Base-by-base conservation (phyloP, 2,329 filamentous ascomycete genomes). In the Sphaceloma murrayae region DNA sequence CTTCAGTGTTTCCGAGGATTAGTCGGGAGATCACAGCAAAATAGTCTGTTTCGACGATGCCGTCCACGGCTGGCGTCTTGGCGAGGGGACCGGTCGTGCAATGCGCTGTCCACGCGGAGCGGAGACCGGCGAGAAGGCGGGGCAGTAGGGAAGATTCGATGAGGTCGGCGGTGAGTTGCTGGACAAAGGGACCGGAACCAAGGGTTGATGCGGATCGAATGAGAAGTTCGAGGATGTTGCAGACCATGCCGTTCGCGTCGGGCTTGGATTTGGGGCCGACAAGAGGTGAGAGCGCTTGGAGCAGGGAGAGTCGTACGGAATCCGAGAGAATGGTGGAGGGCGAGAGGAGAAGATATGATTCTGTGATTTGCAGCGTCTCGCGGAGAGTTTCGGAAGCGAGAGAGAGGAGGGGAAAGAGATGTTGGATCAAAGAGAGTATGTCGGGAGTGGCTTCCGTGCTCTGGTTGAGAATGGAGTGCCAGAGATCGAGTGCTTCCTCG, bases 401-500 rank as follows among this genome's bases (percentile, higher is more conserved):
- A n/a, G 64, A 61, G 47, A 68, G 72, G 2, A 70, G 59, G 0
- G 65, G 63, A 19, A 72, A 63, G 4, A 74, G 57, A 46, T 67
- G 65, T 4, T 60, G 62, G 3, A 66, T 55, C 1, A 72, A 55
- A 17, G 59, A 56, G 5, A 72, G 53, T 1, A 70, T 56, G 17
- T 68, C 65, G 1, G 59, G 55, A 1, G 66, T 62, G 3, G 63
- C 58, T 30, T 61, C 54, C 11, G 67, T 62, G 36, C 67, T 78
- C 5, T 79, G 74, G n/a, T 74, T 70, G 0, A 86, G 75, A 8
- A 95, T 77, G 2, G 82, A 77, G 24, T 75, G 73, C 89, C 89
- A 96, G 2, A 98, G 74, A 46, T 95, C 88, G 10, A 96, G 69
- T 0, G 86, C 85, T 59, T 98, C 91, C 49, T 96, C 91, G 9